phyloP scores from a whole-genome alignment of 1,139 yeast genomes.

The Diutina scorzettiae region DNA sequence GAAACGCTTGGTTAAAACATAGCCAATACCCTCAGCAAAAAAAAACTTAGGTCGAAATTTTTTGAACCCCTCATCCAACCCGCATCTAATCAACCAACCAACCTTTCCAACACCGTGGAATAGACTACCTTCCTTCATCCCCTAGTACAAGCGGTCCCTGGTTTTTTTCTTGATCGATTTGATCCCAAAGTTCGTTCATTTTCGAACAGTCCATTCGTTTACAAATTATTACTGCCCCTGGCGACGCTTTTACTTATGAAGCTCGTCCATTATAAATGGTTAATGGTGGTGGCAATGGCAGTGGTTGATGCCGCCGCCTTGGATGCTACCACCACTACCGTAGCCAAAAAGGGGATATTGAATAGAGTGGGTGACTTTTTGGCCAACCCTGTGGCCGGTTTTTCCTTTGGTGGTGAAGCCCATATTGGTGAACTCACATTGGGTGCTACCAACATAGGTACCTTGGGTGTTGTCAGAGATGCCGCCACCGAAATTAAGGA shows the following conservation, averaged over 20 bases:
- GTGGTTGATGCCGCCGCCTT: conserved; percentile 2
- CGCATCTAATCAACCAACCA: too few species aligned
- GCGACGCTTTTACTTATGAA: neutral
- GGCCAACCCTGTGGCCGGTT: neutral
- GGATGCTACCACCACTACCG: neutral
- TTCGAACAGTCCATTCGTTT: neutral
- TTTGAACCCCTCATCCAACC: neutral
- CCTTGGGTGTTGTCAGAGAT: neutral
- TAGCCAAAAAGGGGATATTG: neutral
- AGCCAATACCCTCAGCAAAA: conserved; percentile 2
- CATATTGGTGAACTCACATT: neutral
- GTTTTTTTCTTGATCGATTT: neutral
- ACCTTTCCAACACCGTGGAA: neutral
- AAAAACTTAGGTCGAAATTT: neutral
- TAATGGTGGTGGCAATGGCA: neutral
- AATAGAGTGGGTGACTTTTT: neutral
- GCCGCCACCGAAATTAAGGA: neutral
- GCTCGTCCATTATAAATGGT: neutral
- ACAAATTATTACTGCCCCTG: neutral
- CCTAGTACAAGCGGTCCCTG: neutral
- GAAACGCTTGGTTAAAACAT: conserved; percentile 6
- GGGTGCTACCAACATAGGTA: neutral
- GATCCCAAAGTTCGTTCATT: neutral
- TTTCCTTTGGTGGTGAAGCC: neutral
- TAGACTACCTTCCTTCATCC: neutral